Percentiles rank a stretch among this genome's conserved stretches.
Evolutionary conservation across 2,329 filamentous ascomycete species (phyloP).

Genomic region (Didymella exigua): DNA sequence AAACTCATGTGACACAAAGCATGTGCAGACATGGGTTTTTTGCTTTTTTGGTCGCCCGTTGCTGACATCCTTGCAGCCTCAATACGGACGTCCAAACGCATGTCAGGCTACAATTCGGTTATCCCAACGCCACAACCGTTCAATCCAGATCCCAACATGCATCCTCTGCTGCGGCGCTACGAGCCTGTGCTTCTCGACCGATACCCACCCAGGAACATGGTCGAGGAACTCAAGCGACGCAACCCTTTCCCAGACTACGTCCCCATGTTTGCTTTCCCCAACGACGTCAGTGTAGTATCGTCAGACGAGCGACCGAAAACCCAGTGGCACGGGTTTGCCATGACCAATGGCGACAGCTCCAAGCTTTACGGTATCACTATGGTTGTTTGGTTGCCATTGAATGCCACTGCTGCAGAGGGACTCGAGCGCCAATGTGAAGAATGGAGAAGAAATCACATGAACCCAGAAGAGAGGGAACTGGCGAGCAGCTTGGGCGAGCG

Average conservation of each 20-base stretch:
- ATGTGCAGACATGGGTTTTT: conserved; percentile 24
- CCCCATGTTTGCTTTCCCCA: conserved; percentile 98
- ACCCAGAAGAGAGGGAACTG: conserved; percentile 85
- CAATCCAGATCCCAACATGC: conserved; percentile 88
- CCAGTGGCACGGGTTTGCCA: conserved; percentile 99
- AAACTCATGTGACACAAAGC: conserved; percentile 5
- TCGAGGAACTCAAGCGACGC: conserved; percentile 78
- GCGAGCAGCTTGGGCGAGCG: conserved; percentile 90
- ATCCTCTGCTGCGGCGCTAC: conserved; percentile 90
- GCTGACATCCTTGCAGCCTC: conserved; percentile 56
- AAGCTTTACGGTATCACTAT: conserved; percentile 91
- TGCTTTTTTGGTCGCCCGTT: conserved; percentile 29
- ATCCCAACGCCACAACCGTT: conserved; percentile 92
- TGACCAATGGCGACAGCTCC: conserved; percentile 91
- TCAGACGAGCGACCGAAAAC: conserved; percentile 91
- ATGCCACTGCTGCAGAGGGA: conserved; percentile 79
- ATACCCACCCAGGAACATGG: conserved; percentile 83
- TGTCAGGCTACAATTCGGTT: conserved; percentile 98
- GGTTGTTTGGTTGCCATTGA: conserved; percentile 90
- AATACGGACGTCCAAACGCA: conserved; percentile 79
- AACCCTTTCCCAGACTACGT: conserved; percentile 95
- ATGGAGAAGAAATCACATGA: conserved; percentile 72
- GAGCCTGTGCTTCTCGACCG: conserved; percentile 95
- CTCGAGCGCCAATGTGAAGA: conserved; percentile 68
- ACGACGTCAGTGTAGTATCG: conserved; percentile 95